Percentiles rank a stretch among this genome's conserved stretches.
These are phyloP conservation scores for Calendula officinalis DNA, from an alignment of 129 eudicot species.

Conservation along the genomic window DNA sequence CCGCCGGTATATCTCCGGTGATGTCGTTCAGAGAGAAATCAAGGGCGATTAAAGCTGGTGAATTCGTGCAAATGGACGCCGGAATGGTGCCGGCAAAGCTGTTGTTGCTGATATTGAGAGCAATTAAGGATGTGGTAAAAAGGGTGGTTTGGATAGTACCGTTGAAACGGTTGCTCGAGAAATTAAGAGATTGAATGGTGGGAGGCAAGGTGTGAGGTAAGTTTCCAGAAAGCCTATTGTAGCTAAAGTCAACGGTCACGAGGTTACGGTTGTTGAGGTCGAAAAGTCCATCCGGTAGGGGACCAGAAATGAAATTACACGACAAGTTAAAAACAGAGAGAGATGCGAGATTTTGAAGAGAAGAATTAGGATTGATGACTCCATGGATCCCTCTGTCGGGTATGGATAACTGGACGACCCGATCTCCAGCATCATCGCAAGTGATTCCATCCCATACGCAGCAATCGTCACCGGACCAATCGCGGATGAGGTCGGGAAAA, in stretches of 20 bases:
- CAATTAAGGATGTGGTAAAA: neutral
- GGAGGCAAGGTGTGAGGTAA: constrained; percentile 31
- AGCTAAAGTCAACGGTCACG: constrained; percentile 39
- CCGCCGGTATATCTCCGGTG: constrained; percentile 21
- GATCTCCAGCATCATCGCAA: constrained; percentile 37
- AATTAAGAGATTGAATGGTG: constrained; percentile 22
- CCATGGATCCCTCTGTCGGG: constrained; percentile 48
- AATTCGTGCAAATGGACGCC: constrained; percentile 3
- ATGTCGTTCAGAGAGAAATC: constrained; percentile 32
- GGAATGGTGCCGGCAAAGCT: too few species aligned
- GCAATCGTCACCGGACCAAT: constrained; percentile 26
- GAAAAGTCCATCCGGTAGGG: constrained; percentile 36
- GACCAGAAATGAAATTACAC: constrained; percentile 33
- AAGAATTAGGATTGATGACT: constrained; percentile 30
- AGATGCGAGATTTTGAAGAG: constrained; percentile 33
- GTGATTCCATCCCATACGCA: constrained; percentile 56
- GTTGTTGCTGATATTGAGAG: neutral
- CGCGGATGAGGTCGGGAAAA: neutral
- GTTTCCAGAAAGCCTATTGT: constrained; percentile 28
- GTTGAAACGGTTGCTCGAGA: constrained; percentile 36
- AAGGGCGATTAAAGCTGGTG: constrained; percentile 14
- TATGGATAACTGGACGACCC: constrained; percentile 38
- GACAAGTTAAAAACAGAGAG: constrained; percentile 54
- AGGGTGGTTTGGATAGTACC: constrained; percentile 14
- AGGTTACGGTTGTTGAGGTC: constrained; percentile 14